Conservation (phyloP, 2,329 filamentous ascomycete species). For the Trichophyton rubrum region DNA sequence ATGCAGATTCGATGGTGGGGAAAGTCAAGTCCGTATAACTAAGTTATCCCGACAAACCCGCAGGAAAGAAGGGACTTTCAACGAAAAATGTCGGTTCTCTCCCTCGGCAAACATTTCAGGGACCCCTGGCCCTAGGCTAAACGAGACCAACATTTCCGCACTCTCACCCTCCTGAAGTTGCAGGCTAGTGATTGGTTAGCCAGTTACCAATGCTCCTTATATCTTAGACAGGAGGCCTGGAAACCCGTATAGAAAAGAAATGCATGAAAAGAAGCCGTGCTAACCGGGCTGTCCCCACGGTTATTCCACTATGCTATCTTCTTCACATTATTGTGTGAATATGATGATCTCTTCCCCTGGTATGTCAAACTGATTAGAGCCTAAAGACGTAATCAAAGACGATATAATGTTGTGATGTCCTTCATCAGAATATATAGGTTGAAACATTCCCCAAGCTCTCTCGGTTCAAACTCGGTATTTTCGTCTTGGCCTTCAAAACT, state of each 20-base stretch:
- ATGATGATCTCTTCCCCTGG: background rate
- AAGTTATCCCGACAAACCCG: background rate
- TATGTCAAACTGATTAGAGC: background rate
- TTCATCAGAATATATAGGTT: background rate
- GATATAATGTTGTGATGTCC: background rate
- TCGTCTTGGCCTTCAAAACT: background rate
- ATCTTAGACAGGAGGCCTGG: background rate
- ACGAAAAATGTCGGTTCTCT: background rate
- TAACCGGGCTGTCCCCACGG: background rate
- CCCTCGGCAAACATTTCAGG: background rate
- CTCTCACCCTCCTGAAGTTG: background rate
- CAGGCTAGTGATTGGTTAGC: background rate
- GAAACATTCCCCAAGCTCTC: background rate
- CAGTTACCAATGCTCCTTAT: background rate
- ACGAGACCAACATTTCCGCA: background rate
- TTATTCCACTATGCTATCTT: background rate
- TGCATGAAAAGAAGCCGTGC: background rate
- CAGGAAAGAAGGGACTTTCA: background rate
- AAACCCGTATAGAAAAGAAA: conserved; percentile 1
- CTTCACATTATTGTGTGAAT: background rate
- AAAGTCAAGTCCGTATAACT: background rate
- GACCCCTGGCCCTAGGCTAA: background rate
- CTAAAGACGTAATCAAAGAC: background rate
- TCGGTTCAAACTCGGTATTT: background rate
- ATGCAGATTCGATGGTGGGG: background rate